phyloP scores from a whole-genome alignment of 495 filamentous ascomycete species.

The Pseudotulostoma volvatum region DNA sequence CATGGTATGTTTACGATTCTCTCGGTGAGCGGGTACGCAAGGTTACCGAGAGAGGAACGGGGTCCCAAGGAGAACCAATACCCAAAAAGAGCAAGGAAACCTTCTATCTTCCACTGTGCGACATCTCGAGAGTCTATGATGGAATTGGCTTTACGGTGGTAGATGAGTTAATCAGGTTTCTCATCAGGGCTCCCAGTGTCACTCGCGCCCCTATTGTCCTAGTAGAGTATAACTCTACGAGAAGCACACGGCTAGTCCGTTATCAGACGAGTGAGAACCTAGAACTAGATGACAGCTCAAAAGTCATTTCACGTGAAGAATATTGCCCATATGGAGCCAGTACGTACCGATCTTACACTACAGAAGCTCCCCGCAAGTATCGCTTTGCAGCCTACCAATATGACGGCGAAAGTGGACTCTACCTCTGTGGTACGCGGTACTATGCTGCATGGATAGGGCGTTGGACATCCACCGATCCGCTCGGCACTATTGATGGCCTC shows the following conservation, averaged over 20 bases:
- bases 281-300: constrained; percentile 16
- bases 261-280: constrained; percentile 3
- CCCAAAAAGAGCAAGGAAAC: no score
- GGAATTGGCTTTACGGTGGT: no score
- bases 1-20: constrained; percentile 17
- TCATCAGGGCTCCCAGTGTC: no score
- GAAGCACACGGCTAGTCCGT: no score
- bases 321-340: constrained; percentile 21
- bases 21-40: constrained; percentile 15
- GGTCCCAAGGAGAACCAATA: no score
- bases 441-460: constrained; percentile 15
- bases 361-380: no score
- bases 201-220: no score
- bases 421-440: constrained; percentile 16
- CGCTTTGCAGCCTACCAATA: constrained; percentile 14
- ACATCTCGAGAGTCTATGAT: no score
- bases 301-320: constrained; percentile 19
- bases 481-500: constrained; percentile 13
- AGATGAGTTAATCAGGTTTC: no score
- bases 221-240: no score
- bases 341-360: no score
- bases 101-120: no score
- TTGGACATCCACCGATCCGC: constrained; percentile 17
- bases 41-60: constrained; percentile 9
- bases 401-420: constrained; percentile 20